Conservation (phyloP, 805 yeast species). For the Gaillardinia entomophila region DNA sequence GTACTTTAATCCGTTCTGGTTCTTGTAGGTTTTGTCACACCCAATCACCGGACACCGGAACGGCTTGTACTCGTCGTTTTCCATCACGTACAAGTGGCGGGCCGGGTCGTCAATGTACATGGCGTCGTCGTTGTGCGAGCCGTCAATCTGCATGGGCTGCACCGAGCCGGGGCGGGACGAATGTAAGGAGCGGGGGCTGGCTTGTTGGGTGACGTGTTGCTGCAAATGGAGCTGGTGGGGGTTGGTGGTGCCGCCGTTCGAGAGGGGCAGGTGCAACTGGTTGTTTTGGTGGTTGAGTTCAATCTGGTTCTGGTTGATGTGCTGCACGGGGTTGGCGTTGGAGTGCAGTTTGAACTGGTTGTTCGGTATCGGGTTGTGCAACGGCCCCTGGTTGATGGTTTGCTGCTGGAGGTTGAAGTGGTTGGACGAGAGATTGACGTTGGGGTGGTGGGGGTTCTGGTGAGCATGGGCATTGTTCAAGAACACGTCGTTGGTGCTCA, state of each 20-base stretch:
- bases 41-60: constrained; percentile 97
- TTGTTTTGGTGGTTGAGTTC: background rate
- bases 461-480: constrained; percentile 39
- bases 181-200: background rate
- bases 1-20: constrained; percentile 94
- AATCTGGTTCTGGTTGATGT: background rate
- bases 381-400: constrained; percentile 11
- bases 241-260: background rate
- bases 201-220: constrained; percentile 9
- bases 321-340: constrained; percentile 6
- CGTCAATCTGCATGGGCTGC: constrained; percentile 24
- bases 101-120: constrained; percentile 97
- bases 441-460: constrained; percentile 7
- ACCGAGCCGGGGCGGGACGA: background rate
- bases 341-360: constrained; percentile 5
- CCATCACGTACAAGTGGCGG: constrained; percentile 86
- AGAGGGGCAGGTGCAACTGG: constrained; percentile 1
- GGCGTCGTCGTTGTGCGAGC: constrained; percentile 53
- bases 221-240: constrained; percentile 7
- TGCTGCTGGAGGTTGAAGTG: constrained; percentile 21
- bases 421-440: constrained; percentile 11
- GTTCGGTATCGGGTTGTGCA: constrained; percentile 1
- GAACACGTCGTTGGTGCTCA: constrained; percentile 89
- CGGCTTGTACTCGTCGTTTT: constrained; percentile 88
- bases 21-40: constrained; percentile 94